These are phyloP conservation scores for Aphanomyces astaci DNA, from an alignment of 352 stramenopile species.

Conservation along the genomic window DNA sequence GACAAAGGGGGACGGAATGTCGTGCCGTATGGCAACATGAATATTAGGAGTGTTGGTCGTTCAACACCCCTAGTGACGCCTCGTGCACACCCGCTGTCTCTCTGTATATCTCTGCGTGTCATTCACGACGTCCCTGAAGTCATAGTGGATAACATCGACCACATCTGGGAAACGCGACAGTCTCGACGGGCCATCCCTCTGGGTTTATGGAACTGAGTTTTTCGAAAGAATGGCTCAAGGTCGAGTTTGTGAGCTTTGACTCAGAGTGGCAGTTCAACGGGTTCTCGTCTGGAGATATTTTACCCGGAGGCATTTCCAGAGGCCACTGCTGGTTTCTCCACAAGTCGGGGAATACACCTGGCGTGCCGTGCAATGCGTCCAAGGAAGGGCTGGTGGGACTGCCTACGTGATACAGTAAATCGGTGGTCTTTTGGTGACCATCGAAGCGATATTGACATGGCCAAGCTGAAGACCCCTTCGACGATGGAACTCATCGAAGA, in stretches of 20 bases:
- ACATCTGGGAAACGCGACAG: not conserved
- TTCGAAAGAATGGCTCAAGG: slow-evolving; percentile 73
- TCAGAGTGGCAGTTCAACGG: slow-evolving; percentile 58
- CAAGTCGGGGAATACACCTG: not conserved
- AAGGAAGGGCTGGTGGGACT: not conserved
- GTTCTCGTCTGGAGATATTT: not conserved
- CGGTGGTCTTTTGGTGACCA: too few species aligned
- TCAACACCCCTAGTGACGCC: too few species aligned
- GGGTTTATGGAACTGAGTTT: slow-evolving; percentile 80
- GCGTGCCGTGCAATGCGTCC: not conserved
- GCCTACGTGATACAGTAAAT: not conserved
- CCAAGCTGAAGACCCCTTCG: too few species aligned
- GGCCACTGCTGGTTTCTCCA: slow-evolving; percentile 2
- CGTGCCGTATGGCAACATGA: too few species aligned
- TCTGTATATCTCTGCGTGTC: too few species aligned
- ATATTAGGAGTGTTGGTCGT: too few species aligned
- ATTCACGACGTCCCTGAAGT: too few species aligned
- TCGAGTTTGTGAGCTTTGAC: slow-evolving; percentile 78
- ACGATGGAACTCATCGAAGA: too few species aligned
- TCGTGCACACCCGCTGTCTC: too few species aligned
- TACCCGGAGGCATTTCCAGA: not conserved
- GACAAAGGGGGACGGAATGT: too few species aligned
- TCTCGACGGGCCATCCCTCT: slow-evolving; percentile 48
- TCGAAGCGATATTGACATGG: too few species aligned
- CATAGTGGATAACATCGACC: too few species aligned